These are phyloP conservation scores for Hsuehochloa calcarea DNA, from an alignment of 176 grass and related monocot species.

Conservation along the genomic window DNA sequence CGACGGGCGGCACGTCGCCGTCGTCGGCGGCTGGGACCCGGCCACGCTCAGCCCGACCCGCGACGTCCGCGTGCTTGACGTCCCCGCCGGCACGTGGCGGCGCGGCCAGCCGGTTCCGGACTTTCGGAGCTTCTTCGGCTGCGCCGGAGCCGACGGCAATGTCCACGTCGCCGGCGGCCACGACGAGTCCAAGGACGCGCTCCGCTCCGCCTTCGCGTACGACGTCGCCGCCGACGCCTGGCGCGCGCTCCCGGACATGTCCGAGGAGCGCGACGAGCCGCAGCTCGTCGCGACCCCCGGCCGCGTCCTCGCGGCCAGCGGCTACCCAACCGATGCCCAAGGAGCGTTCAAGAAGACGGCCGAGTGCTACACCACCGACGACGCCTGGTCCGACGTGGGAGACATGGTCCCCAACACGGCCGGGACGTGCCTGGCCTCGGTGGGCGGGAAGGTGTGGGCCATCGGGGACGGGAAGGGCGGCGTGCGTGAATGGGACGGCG, in stretches of 20 bases:
- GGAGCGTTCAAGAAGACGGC: conserved; percentile 44
- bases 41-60: conserved; percentile 24
- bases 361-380: conserved; percentile 38
- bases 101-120: conserved; percentile 31
- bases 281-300: conserved; percentile 24
- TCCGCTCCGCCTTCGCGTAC: conserved; percentile 48
- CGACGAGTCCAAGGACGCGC: conserved; percentile 61
- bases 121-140: conserved; percentile 56
- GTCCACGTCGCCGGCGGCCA: conserved; percentile 60
- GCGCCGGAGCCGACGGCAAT: neutral
- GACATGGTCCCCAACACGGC: conserved; percentile 16
- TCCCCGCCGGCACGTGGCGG: conserved; percentile 43
- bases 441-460: conserved; percentile 42
- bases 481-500: conserved; percentile 47
- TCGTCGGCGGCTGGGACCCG: conserved; percentile 59
- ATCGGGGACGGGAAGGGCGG: conserved; percentile 27
- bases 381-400: conserved; percentile 35
- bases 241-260: conserved; percentile 50
- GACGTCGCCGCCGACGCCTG: conserved; percentile 39
- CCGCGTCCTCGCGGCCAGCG: conserved; percentile 45
- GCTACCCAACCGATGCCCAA: conserved; percentile 54
- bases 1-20: conserved; percentile 32
- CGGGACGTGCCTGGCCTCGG: conserved; percentile 29
- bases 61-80: conserved; percentile 44
- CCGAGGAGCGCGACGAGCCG: conserved; percentile 70